These are phyloP conservation scores for Oropetium thomaeum DNA, from an alignment of 176 grass and related monocot species.

Conservation along the genomic window DNA sequence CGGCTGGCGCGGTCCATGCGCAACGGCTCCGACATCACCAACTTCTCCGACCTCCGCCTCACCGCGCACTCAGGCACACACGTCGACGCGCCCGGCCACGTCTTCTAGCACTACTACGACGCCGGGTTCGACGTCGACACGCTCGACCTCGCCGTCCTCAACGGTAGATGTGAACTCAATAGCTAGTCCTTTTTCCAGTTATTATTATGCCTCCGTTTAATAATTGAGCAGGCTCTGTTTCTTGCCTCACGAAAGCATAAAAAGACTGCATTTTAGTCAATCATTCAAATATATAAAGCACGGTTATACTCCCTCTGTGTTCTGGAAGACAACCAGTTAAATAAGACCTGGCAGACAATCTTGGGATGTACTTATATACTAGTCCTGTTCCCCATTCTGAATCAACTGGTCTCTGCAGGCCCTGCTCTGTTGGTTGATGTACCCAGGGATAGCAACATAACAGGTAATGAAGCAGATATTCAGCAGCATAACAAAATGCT, in stretches of 20 bases:
- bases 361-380: not conserved
- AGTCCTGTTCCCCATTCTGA: not conserved
- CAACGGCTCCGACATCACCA: constrained; percentile 68
- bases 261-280: not conserved
- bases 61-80: constrained; percentile 67
- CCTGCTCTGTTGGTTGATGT: constrained; percentile 75
- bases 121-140: constrained; percentile 68
- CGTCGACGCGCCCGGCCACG: constrained; percentile 75
- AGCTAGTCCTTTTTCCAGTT: no score
- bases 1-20: constrained; percentile 54
- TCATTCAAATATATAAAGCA: not conserved
- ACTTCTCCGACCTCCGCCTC: constrained; percentile 72
- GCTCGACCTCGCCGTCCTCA: constrained; percentile 61
- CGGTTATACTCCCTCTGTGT: not conserved
- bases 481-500: no score
- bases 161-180: no score
- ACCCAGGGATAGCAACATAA: constrained; percentile 71
- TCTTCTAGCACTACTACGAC: constrained; percentile 68
- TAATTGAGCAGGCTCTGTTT: not conserved
- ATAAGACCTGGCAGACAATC: not conserved
- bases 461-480: no score
- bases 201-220: no score
- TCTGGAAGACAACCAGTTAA: not conserved
- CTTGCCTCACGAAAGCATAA: not conserved
- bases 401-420: constrained; percentile 36